Evolutionary conservation across 2,329 filamentous ascomycete species (phyloP), one percentile per base, ranked within the genome.

Genomic region (Claviceps africana): DNA sequence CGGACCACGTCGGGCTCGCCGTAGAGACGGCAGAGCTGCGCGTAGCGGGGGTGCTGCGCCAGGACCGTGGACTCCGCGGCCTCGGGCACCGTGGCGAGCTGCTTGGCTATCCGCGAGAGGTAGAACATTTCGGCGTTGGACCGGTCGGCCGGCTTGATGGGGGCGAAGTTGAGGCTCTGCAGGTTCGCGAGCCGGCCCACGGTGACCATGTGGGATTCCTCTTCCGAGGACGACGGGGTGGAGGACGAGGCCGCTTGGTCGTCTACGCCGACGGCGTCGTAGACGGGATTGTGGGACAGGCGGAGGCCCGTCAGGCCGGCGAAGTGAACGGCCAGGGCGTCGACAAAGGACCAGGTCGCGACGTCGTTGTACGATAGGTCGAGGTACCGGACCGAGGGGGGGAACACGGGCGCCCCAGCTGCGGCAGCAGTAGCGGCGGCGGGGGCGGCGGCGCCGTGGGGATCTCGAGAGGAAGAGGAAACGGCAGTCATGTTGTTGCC

Each of bases 41-140:
- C 61, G 64, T 86, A 97, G 4, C 88, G 77, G 8, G 81, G 83
- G 65, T 97, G 89, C 3, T 71, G 67, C 0, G 64, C 67, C 3
- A 86, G 64, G 0, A 95, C 75, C 1, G 70, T 68, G 1, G 66
- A 67, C 57, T 83, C 76, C 2, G 72, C 67, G 2, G 65, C 66
- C 52, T 79, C 74, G 0, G 79, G 70, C 0, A 80, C 76, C 3
- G 74, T 70, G 1, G 81, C 76, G 40, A 96, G 72, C 63, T 93
- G 86, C 56, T 82, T 82, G 11, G 79, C 86, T 53, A 96, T 93
- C 51, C 86, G 79, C 0, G 84, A 87, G 11, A 97, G 79, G 65
- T 98, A 98, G 65, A 95, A 98, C 61, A 91, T 83, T 60, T 97
- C 93, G 4, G 89, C 89, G 61, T 97, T 93, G 51, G 81, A 75